These are phyloP conservation scores for Haplographium delicatum DNA, from an alignment of 495 filamentous ascomycete genomes.

Conservation along the genomic window DNA sequence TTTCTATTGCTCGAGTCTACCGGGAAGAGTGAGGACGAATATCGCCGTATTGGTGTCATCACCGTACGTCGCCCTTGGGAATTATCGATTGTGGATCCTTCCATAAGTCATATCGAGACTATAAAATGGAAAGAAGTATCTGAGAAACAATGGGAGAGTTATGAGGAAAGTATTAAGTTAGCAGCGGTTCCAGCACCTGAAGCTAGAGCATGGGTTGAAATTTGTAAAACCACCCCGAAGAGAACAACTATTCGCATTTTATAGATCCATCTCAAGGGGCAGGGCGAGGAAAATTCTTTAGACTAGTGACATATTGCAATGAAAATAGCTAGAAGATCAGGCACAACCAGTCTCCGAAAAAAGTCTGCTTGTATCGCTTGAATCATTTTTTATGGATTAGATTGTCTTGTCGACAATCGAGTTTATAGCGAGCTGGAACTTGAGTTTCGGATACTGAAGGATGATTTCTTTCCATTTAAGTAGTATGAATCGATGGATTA, in stretches of 20 bases:
- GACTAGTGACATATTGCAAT: no score
- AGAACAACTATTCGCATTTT: slow-evolving; percentile 2
- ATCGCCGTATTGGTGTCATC: slow-evolving; percentile 3
- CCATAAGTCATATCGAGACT: background rate
- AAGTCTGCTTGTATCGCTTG: no score
- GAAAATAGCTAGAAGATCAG: no score
- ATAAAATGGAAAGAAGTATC: background rate
- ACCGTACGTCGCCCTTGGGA: background rate
- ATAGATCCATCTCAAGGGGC: background rate
- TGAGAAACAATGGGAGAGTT: background rate
- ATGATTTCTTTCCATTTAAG: no score
- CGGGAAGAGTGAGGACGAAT: background rate
- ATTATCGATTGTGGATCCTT: background rate
- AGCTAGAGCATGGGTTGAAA: background rate
- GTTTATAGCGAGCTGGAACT: no score
- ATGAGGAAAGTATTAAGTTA: background rate
- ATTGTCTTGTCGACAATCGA: no score
- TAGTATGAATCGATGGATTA: no score
- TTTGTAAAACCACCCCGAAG: background rate
- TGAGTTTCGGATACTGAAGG: no score
- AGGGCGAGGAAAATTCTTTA: no score
- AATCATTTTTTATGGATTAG: no score
- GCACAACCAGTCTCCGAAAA: no score
- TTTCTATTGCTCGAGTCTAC: slow-evolving; percentile 1
- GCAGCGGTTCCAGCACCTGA: background rate